A percentile compares a stretch with the other conserved stretches of the same genome.
Conservation (phyloP, 306 rosid genomes). For the Quercus engelmannii region DNA sequence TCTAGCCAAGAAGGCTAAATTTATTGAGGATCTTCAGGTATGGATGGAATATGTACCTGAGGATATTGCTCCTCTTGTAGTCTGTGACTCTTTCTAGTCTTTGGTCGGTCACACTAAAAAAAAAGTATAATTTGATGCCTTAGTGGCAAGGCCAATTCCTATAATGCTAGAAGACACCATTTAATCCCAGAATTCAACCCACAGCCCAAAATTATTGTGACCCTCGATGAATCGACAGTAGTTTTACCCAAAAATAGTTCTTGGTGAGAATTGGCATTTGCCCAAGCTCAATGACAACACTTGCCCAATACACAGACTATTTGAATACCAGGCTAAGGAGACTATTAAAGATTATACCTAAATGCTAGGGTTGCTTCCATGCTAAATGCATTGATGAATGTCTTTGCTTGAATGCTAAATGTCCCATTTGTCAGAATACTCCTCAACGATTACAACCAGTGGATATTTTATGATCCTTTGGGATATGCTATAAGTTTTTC, state of each 20-base stretch:
- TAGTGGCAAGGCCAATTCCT: constrained; percentile 23
- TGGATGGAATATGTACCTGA: too few species aligned
- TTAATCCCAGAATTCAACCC: constrained; percentile 37
- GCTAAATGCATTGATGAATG: constrained; percentile 58
- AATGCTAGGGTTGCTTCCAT: constrained; percentile 60
- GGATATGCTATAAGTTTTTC: too few species aligned
- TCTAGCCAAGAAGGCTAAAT: too few species aligned
- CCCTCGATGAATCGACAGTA: constrained; percentile 60
- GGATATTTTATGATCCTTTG: not conserved
- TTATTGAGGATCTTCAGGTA: too few species aligned
- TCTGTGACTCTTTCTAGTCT: too few species aligned
- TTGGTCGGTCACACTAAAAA: too few species aligned
- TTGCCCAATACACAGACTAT: constrained; percentile 47
- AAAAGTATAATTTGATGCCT: too few species aligned
- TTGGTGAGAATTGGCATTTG: constrained; percentile 45
- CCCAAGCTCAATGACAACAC: constrained; percentile 45
- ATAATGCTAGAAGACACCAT: not conserved
- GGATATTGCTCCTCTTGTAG: too few species aligned
- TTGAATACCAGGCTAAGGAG: constrained; percentile 59
- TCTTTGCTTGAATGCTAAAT: constrained; percentile 19
- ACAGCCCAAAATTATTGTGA: constrained; percentile 25
- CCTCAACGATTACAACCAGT: not conserved
- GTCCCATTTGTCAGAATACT: not conserved
- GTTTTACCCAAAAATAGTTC: constrained; percentile 48
- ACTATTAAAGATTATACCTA: constrained; percentile 47